Evolutionary conservation across 1,139 yeast genomes (phyloP).

Genomic region (Kurtzmaniella quercitrusa): DNA sequence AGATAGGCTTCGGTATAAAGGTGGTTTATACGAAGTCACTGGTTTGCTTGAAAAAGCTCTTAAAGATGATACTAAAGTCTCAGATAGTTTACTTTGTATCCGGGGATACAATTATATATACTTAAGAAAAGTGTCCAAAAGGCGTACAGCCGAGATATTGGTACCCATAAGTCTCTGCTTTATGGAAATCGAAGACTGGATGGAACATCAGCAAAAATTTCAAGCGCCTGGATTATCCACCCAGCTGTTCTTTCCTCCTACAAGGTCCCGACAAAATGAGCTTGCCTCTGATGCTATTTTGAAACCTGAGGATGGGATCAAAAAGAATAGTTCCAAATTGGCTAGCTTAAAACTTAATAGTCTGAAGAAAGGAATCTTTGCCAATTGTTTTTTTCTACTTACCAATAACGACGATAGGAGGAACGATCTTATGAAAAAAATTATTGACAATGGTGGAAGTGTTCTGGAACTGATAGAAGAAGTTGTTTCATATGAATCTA

Average conservation of each 20-base stretch:
- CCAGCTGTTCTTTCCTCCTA: slow-evolving; percentile 6
- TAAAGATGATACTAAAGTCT: slow-evolving; percentile 10
- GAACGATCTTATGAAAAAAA: slow-evolving; percentile 28
- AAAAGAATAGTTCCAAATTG: not conserved
- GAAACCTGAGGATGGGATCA: not conserved
- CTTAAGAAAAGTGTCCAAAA: slow-evolving; percentile 22
- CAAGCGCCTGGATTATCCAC: slow-evolving; percentile 1
- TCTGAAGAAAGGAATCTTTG: slow-evolving; percentile 12
- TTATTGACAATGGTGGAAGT: slow-evolving; percentile 50
- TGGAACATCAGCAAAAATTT: slow-evolving; percentile 31
- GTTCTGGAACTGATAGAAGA: slow-evolving; percentile 32
- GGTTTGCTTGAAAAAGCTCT: slow-evolving; percentile 29
- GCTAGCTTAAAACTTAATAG: not conserved
- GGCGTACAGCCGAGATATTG: slow-evolving; percentile 11
- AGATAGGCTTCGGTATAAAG: slow-evolving; percentile 20
- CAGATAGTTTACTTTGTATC: slow-evolving; percentile 39
- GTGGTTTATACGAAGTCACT: slow-evolving; percentile 32
- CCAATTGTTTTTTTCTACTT: slow-evolving; percentile 31
- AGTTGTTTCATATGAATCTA: slow-evolving; percentile 13
- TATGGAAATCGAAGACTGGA: slow-evolving; percentile 43
- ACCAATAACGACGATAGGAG: slow-evolving; percentile 39
- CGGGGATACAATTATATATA: slow-evolving; percentile 55
- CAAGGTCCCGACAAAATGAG: not conserved
- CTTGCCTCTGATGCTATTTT: not conserved
- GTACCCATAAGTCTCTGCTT: slow-evolving; percentile 17